Evolutionary conservation across 306 rosid genomes (phyloP), one percentile per base, ranked within the genome.

Genomic region (Cucurbita ficifolia): DNA sequence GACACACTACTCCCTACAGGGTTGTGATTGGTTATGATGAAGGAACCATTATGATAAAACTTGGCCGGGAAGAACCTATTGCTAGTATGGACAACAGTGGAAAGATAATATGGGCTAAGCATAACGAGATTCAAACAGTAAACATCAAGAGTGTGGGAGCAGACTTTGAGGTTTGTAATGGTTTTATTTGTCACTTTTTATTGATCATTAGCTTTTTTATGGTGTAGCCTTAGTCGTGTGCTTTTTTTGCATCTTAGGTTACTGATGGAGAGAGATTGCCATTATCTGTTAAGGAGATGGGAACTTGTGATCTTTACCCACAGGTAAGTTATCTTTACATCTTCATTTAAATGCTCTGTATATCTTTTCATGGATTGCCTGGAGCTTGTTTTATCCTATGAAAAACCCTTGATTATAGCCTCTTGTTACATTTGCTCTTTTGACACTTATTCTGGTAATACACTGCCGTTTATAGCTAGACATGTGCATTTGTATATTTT

Each of bases 81-180:
- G 99, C 96, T 70, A 95, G 99, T 82, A 95, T 95, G 99, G 99
- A 95, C 84, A 91, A 86, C 80, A 83, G 97, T 62, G 99, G 99
- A 79, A 95, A 95, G 84, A 89, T 95, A 43, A 89, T 95, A 46
- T 95, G 96, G 99, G 91, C 99, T 60, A 95, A 91, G 90, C 99
- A 95, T 69, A 94, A 94, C 60, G 98, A 94, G 86, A 94, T 94
- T 75, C 98, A 94, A 79, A 94, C 97, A 6, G 98, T 89, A 76
- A 95, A 95, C 82, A 89, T 95, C 79, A 91, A 86, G 84, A 95
- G 91, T 79, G 96, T 95, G 43, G 97, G 97, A 45, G 96, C 96
- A 75, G 96, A 95, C 78, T 82, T 57, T 59, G 97, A 95, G 96
- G 99, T 95, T 73, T 83, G 87, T 19, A 56, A 69, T 45, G 43